A percentile compares a stretch with the other conserved stretches of the same genome.
Evolutionary conservation across 2,329 filamentous ascomycete species (phyloP).

Genomic region (Trichoderma cornu-damae): DNA sequence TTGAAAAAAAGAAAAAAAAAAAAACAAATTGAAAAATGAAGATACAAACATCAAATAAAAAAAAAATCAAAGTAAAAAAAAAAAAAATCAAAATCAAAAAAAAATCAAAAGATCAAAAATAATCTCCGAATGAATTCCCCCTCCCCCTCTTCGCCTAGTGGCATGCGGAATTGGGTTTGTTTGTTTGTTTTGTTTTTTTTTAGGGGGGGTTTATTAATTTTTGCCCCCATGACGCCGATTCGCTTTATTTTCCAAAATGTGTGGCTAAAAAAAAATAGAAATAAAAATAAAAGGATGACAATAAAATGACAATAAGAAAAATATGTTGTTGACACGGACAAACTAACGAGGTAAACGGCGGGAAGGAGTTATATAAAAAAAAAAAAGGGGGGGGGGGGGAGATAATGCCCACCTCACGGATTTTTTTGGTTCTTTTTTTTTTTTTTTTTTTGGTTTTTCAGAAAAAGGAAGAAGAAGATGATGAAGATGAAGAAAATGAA

Average conservation of each 20-base stretch:
- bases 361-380: too few species aligned
- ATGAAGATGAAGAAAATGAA: too few species aligned
- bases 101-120: background rate
- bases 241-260: constrained; percentile 15
- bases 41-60: background rate
- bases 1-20: background rate
- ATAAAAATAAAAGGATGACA: too few species aligned
- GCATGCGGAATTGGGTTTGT: too few species aligned
- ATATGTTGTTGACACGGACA: background rate
- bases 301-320: too few species aligned
- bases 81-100: background rate
- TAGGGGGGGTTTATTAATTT: too few species aligned
- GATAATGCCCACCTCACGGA: too few species aligned
- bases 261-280: background rate
- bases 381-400: too few species aligned
- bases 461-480: too few species aligned
- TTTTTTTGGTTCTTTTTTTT: too few species aligned
- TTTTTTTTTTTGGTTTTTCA: too few species aligned
- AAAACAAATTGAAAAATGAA: background rate
- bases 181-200: too few species aligned
- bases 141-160: background rate
- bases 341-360: background rate
- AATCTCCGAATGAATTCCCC: background rate
- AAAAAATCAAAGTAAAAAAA: background rate
- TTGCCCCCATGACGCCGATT: constrained; percentile 5